Evolutionary conservation across 495 filamentous ascomycete species (phyloP).

Genomic region (Chaetomium fimeti): DNA sequence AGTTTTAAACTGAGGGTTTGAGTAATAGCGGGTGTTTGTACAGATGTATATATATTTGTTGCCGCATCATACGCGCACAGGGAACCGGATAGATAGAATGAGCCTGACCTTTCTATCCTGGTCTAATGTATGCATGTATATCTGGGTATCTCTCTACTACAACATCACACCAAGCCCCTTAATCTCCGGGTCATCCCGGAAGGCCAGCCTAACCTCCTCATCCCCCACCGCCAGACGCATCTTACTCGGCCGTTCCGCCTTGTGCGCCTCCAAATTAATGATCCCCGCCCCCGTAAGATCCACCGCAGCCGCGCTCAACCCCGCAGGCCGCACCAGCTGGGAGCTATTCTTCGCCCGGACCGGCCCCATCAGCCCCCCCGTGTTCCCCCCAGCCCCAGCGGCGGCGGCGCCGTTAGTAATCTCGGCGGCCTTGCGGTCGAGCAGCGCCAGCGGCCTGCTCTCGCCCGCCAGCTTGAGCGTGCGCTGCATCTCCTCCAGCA

Average conservation of each 20-base stretch:
- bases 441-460: slow-evolving; percentile 38
- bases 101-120: background rate
- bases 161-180: slow-evolving; percentile 62
- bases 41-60: background rate
- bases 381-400: background rate
- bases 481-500: slow-evolving; percentile 82
- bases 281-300: slow-evolving; percentile 86
- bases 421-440: slow-evolving; percentile 24
- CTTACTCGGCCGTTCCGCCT: slow-evolving; percentile 81
- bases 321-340: slow-evolving; percentile 52
- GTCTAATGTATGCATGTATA: background rate
- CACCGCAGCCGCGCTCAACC: slow-evolving; percentile 68
- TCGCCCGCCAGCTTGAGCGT: slow-evolving; percentile 60
- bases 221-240: slow-evolving; percentile 81
- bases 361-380: slow-evolving; percentile 12
- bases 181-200: slow-evolving; percentile 84
- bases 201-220: slow-evolving; percentile 83
- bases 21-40: background rate
- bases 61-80: background rate
- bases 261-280: slow-evolving; percentile 72
- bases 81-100: background rate
- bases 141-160: slow-evolving; percentile 24
- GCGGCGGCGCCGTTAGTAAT: background rate
- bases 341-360: slow-evolving; percentile 17
- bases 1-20: slow-evolving; percentile 29